phyloP scores from a whole-genome alignment of 768 basidiomycete genomes.

The Hemileccinum impolitum region DNA sequence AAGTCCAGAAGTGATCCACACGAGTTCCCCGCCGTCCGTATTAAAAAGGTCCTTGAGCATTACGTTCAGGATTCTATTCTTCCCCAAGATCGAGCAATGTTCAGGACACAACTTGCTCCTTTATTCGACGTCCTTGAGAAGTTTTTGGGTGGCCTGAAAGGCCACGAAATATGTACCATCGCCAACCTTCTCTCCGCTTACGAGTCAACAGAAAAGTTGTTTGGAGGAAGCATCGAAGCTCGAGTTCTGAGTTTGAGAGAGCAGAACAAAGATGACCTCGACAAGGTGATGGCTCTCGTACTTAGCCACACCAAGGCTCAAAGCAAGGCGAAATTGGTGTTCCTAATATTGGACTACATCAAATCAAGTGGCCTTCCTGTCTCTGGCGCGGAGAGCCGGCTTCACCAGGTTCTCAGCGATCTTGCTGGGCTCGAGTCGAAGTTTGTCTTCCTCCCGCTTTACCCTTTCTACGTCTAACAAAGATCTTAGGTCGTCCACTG shows the following conservation, averaged over 20 bases:
- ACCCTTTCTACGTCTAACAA: conserved; percentile 2
- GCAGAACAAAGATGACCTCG: conserved; percentile 87
- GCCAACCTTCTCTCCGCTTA: conserved; percentile 77
- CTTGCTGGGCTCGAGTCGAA: conserved; percentile 88
- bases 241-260: conserved; percentile 88
- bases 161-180: conserved; percentile 77
- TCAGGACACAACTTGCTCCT: conserved; percentile 66
- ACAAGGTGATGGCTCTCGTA: conserved; percentile 81
- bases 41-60: conserved; percentile 85
- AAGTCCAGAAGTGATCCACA: conserved; percentile 66
- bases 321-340: conserved; percentile 85
- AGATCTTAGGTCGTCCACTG: conserved; percentile 70
- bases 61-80: conserved; percentile 79
- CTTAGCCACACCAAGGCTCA: conserved; percentile 95
- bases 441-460: conserved; percentile 38
- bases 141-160: conserved; percentile 79
- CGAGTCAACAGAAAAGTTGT: conserved; percentile 84
- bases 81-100: conserved; percentile 75
- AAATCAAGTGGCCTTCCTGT: conserved; percentile 77
- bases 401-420: conserved; percentile 75
- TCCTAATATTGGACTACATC: conserved; percentile 85
- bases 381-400: conserved; percentile 65
- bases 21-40: conserved; percentile 88
- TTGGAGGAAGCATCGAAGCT: conserved; percentile 92
- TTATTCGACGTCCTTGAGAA: conserved; percentile 76